These are phyloP conservation scores for Aeschynomene evenia DNA, from an alignment of 306 rosid genomes.

Conservation along the genomic window DNA sequence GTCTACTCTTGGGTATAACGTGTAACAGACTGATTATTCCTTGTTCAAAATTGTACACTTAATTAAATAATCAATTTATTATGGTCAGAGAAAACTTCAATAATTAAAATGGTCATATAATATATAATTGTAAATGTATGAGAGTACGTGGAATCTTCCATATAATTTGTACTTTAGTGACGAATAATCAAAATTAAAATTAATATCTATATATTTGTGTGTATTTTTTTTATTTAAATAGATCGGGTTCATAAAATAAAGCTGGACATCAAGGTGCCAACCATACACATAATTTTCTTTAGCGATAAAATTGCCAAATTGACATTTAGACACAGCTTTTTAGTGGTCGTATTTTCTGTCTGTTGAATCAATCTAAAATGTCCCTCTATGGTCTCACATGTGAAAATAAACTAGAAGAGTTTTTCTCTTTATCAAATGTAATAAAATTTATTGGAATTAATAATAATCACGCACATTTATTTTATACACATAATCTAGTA, in stretches of 20 bases:
- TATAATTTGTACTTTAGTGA: neutral
- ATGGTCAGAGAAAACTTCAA: neutral
- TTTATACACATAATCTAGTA: neutral
- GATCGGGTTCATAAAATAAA: neutral
- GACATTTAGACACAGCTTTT: too few relatives aligned
- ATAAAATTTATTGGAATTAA: neutral
- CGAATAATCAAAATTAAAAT: neutral
- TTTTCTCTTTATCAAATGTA: neutral
- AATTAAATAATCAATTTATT: neutral
- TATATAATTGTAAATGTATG: neutral
- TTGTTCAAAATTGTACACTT: conserved; percentile 26
- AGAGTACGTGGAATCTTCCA: neutral
- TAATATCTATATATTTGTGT: neutral
- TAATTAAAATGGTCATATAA: neutral
- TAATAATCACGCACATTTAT: neutral
- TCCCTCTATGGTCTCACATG: too few relatives aligned
- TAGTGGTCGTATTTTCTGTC: too few relatives aligned
- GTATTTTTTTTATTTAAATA: neutral
- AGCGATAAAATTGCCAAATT: neutral
- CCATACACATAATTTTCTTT: neutral
- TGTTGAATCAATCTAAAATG: too few relatives aligned
- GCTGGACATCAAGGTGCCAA: neutral
- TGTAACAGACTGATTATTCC: neutral
- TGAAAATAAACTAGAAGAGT: too few relatives aligned
- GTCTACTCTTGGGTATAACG: neutral